A percentile compares a stretch with the other conserved stretches of the same genome.
Evolutionary conservation across 2,329 filamentous ascomycete species (phyloP).

Genomic region (Xylaria multiplex): DNA sequence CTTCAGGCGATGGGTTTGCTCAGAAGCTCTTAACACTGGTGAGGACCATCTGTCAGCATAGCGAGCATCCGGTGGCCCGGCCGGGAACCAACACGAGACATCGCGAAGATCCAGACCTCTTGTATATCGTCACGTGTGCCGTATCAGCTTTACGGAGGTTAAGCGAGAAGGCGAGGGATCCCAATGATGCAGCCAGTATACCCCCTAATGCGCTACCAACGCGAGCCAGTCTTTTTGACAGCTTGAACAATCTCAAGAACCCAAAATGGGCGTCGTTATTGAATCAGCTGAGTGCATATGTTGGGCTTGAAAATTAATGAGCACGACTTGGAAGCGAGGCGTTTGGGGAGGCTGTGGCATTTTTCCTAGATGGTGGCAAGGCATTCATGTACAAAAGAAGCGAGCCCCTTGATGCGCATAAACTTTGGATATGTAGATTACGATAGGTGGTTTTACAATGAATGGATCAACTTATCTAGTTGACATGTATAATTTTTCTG

Average conservation of each 20-base stretch:
- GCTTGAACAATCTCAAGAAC: constrained; percentile 69
- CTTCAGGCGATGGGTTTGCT: constrained; percentile 84
- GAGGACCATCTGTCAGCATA: constrained; percentile 74
- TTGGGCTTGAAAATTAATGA: constrained; percentile 51
- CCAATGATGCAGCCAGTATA: constrained; percentile 62
- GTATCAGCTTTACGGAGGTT: constrained; percentile 74
- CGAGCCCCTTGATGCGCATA: constrained; percentile 32
- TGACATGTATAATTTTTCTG: not conserved
- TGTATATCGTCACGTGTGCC: constrained; percentile 74
- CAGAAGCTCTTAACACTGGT: constrained; percentile 81
- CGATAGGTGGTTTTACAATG: constrained; percentile 24
- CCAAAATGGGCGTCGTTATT: constrained; percentile 72
- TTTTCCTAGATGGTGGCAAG: constrained; percentile 36
- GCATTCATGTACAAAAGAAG: constrained; percentile 40
- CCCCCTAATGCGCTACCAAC: constrained; percentile 72
- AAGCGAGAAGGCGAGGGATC: constrained; percentile 73
- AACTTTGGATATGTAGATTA: constrained; percentile 41
- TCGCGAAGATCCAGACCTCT: constrained; percentile 61
- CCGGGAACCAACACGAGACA: constrained; percentile 49
- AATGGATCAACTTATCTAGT: constrained; percentile 14
- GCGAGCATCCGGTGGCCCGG: constrained; percentile 59
- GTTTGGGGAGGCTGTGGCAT: constrained; percentile 33
- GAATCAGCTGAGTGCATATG: constrained; percentile 74
- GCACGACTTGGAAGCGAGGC: constrained; percentile 40
- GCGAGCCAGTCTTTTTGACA: constrained; percentile 73